Percentiles rank a stretch among this genome's conserved stretches.
Evolutionary conservation across 2,329 filamentous ascomycete genomes (phyloP).

Genomic region (Penicillium olsonii): DNA sequence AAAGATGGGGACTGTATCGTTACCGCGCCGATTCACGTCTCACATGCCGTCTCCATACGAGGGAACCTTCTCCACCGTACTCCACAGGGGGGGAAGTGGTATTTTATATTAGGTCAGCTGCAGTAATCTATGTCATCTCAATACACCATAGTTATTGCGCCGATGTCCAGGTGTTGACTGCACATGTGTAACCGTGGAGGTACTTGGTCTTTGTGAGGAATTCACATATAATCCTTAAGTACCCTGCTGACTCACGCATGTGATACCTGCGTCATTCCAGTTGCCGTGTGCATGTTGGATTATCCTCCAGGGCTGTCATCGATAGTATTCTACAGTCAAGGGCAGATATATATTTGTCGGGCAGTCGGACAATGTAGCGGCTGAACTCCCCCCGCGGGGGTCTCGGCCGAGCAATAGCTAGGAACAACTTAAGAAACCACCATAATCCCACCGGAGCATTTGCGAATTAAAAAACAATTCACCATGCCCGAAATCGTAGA

Average conservation of each 20-base stretch:
- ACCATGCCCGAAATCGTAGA: slow-evolving; percentile 62
- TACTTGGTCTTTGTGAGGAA: too few species aligned
- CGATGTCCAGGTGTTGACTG: too few species aligned
- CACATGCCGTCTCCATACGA: slow-evolving; percentile 34
- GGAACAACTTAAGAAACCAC: too few species aligned
- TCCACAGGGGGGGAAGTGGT: not conserved
- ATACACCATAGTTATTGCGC: too few species aligned
- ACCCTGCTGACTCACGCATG: slow-evolving; percentile 25
- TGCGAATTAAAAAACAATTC: not conserved
- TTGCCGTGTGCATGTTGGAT: slow-evolving; percentile 14
- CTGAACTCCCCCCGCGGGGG: slow-evolving; percentile 15
- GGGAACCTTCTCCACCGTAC: too few species aligned
- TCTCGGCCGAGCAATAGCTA: slow-evolving; percentile 21
- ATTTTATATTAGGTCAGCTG: not conserved
- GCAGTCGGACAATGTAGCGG: slow-evolving; percentile 1
- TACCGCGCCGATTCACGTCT: slow-evolving; percentile 31
- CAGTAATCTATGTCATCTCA: too few species aligned
- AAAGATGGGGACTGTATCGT: slow-evolving; percentile 11
- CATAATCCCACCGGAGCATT: too few species aligned
- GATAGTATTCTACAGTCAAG: too few species aligned
- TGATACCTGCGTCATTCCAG: slow-evolving; percentile 26
- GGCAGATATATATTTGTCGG: too few species aligned
- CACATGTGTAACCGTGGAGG: too few species aligned
- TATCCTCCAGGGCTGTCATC: too few species aligned
- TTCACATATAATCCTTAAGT: not conserved